Evolutionary conservation across 257 asterid species (phyloP).

Genomic region (Nicotiana undulata): DNA sequence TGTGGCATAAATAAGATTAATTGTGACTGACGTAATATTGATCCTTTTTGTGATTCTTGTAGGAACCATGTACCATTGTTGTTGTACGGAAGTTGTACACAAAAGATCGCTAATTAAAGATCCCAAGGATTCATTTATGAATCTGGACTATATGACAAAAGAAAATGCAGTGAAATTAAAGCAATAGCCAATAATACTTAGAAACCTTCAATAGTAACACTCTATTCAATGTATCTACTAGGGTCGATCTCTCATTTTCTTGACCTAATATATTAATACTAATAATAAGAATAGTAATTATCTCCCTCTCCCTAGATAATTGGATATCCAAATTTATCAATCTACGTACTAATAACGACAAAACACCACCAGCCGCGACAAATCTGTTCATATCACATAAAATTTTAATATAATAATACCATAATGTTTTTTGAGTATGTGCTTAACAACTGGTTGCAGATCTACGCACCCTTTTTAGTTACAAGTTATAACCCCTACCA

Average conservation of each 20-base stretch:
- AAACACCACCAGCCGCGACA: constrained; percentile 32
- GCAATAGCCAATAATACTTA: not conserved
- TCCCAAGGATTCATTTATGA: constrained; percentile 27
- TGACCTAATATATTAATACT: not conserved
- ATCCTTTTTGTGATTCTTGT: not conserved
- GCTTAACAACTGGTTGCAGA: constrained; percentile 9
- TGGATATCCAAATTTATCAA: constrained; percentile 23
- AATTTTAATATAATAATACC: not conserved
- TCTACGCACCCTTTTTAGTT: constrained; percentile 16
- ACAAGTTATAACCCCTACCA: constrained; percentile 32
- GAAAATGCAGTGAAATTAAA: not conserved
- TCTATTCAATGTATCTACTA: not conserved
- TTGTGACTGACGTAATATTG: not conserved
- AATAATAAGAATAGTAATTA: not conserved
- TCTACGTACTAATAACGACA: constrained; percentile 25
- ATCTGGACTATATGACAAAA: constrained; percentile 40
- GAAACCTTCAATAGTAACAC: not conserved
- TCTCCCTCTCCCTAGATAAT: constrained; percentile 9
- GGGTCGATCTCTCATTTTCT: not conserved
- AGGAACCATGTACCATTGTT: not conserved
- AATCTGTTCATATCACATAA: constrained; percentile 13
- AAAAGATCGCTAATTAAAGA: not conserved
- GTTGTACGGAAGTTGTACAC: constrained; percentile 46
- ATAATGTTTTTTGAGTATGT: not conserved
- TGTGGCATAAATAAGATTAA: not conserved